phyloP scores from a whole-genome alignment of 257 asterid species.

The Lithospermum erythrorhizon region DNA sequence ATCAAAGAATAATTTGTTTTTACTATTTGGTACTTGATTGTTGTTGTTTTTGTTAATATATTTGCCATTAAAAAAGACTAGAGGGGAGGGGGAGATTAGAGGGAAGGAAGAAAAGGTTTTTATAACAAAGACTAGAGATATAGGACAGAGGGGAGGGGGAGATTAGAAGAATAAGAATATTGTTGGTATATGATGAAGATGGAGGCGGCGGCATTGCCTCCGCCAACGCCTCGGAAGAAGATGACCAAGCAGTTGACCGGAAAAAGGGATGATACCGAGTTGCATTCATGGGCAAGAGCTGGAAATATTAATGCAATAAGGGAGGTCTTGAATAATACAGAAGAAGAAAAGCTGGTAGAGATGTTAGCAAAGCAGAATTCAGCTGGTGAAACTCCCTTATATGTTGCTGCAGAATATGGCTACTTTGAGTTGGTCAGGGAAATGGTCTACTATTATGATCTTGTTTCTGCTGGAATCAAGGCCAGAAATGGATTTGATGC shows the following conservation, averaged over 20 bases:
- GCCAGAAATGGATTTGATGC: constrained; percentile 45
- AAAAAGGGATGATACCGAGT: constrained; percentile 30
- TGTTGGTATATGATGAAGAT: not conserved
- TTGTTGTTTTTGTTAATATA: not conserved
- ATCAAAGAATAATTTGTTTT: not conserved
- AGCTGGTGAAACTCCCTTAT: constrained; percentile 36
- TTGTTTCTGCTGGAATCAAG: constrained; percentile 36
- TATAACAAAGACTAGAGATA: not conserved
- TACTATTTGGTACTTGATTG: not conserved
- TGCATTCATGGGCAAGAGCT: constrained; percentile 39
- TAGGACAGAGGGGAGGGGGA: constrained; percentile 1
- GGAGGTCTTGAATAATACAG: constrained; percentile 9
- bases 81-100: constrained; percentile 22
- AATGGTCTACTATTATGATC: constrained; percentile 29
- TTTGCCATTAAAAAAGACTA: constrained; percentile 16
- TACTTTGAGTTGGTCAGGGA: constrained; percentile 30
- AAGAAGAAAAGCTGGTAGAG: constrained; percentile 25
- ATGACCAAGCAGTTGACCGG: constrained; percentile 44
- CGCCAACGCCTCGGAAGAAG: constrained; percentile 17
- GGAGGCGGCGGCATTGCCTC: constrained; percentile 11
- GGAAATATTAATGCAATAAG: constrained; percentile 22
- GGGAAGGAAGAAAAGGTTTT: too few species aligned
- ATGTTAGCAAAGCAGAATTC: constrained; percentile 29
- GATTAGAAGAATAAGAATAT: not conserved
- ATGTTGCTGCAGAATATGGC: constrained; percentile 43